phyloP scores from a whole-genome alignment of 768 basidiomycete genomes.

The Leccinum obscurum region DNA sequence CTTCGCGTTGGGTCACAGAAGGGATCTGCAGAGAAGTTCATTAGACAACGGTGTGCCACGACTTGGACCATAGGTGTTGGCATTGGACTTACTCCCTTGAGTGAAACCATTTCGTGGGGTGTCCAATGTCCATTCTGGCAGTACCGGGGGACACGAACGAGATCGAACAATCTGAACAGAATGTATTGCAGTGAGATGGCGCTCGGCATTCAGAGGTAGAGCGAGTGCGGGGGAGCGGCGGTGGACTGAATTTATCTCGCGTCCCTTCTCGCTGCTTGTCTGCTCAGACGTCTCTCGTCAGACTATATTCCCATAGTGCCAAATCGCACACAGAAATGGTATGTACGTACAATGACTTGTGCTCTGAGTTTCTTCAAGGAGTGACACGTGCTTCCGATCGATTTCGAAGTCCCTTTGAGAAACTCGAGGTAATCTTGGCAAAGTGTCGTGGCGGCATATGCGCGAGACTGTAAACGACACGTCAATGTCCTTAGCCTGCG shows the following conservation, averaged over 20 bases:
- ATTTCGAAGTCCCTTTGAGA: not conserved
- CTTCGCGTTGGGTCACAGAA: not conserved
- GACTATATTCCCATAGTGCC: not conserved
- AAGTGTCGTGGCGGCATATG: not conserved
- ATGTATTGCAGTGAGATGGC: accelerated
- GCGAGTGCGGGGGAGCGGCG: no score
- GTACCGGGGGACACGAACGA: conserved; percentile 4
- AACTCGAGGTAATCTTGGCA: conserved; percentile 1
- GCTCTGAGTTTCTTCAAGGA: conserved; percentile 3
- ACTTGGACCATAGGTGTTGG: not conserved
- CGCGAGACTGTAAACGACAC: not conserved
- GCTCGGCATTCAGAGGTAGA: not conserved
- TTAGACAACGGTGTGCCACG: not conserved
- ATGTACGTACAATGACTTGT: conserved; percentile 2
- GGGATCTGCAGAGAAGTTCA: not conserved
- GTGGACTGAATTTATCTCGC: not conserved
- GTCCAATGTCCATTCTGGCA: not conserved
- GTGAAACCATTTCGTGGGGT: not conserved
- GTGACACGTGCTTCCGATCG: not conserved
- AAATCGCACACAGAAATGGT: not conserved
- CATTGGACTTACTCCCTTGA: not conserved
- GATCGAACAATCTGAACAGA: not conserved
- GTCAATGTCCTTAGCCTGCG: not conserved
- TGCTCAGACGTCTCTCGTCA: not conserved
- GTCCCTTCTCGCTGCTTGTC: not conserved